phyloP scores from a whole-genome alignment of 192 early-diverging fungal species.

The Neocallimastix lanati region DNA sequence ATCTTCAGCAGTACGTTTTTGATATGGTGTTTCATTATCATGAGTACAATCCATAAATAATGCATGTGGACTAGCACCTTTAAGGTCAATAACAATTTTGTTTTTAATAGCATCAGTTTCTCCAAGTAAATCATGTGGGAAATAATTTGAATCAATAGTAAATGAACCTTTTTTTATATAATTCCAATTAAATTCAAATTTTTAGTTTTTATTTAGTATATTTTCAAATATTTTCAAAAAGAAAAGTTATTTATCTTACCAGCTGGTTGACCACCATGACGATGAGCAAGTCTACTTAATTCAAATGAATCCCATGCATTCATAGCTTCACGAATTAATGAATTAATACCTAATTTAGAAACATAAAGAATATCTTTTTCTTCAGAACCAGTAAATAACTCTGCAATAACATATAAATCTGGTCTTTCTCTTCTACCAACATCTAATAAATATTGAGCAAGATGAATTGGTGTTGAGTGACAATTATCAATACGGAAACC shows the following conservation, averaged over 20 bases:
- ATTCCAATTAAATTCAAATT: too few relatives aligned
- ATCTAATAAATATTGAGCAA: conserved; percentile 83
- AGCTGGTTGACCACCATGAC: conserved; percentile 77
- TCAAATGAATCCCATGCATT: conserved; percentile 87
- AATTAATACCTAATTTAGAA: conserved; percentile 80
- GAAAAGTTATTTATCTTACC: too few relatives aligned
- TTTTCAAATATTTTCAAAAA: too few relatives aligned
- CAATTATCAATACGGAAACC: conserved; percentile 99
- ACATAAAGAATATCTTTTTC: conserved; percentile 88
- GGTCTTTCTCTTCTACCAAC: conserved; percentile 65
- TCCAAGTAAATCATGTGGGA: conserved; percentile 43
- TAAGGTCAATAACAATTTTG: conserved; percentile 46
- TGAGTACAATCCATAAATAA: conserved; percentile 98
- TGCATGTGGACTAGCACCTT: conserved; percentile 70
- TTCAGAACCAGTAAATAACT: conserved; percentile 94
- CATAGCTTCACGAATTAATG: conserved; percentile 95
- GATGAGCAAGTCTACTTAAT: conserved; percentile 73
- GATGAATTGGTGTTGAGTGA: conserved; percentile 90
- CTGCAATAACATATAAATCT: conserved; percentile 90
- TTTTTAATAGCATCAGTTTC: conserved; percentile 6
- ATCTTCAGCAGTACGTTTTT: conserved; percentile 77
- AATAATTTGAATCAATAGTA: conserved; percentile 19
- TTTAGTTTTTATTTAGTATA: too few relatives aligned
- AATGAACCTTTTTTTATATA: conserved; percentile 40
- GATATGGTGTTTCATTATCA: conserved; percentile 90